phyloP scores from a whole-genome alignment of 2,329 filamentous ascomycete species.

The Fusarium pseudocircinatum region DNA sequence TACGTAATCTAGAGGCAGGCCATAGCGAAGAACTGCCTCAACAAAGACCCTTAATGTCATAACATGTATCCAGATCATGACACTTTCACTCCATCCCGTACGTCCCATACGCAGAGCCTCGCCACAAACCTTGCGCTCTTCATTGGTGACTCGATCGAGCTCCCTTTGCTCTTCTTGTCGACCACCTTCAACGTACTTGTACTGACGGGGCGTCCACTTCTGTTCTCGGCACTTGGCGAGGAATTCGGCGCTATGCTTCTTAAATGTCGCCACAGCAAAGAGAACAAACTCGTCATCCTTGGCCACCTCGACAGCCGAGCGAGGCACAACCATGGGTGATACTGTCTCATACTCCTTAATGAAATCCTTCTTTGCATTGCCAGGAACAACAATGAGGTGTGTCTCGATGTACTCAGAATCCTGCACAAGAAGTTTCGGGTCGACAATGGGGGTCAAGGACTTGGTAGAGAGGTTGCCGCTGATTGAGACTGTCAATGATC shows the following conservation, averaged over 20 bases:
- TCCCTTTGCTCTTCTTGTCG: constrained; percentile 90
- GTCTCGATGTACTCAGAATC: constrained; percentile 98
- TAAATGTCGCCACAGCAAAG: constrained; percentile 91
- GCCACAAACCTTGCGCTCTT: constrained; percentile 92
- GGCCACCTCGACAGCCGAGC: constrained; percentile 81
- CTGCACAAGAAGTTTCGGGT: constrained; percentile 81
- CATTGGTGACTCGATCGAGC: constrained; percentile 80
- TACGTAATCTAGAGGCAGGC: constrained; percentile 89
- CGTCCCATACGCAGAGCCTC: constrained; percentile 87
- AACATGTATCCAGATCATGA: constrained; percentile 96
- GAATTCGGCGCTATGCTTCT: constrained; percentile 89
- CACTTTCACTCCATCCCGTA: constrained; percentile 94
- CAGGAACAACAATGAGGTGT: constrained; percentile 89
- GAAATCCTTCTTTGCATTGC: constrained; percentile 84
- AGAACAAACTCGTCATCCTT: constrained; percentile 90
- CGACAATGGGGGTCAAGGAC: constrained; percentile 88
- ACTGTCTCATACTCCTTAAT: constrained; percentile 89
- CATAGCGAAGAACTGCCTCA: constrained; percentile 96
- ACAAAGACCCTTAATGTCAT: constrained; percentile 93
- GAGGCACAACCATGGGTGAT: constrained; percentile 90
- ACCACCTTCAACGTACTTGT: constrained; percentile 90
- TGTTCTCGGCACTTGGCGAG: constrained; percentile 90
- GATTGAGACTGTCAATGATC: constrained; percentile 11
- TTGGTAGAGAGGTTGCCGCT: constrained; percentile 95
- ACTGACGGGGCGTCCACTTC: constrained; percentile 94